Evolutionary conservation across 768 basidiomycete species (phyloP), one percentile per base, ranked within the genome.

Genomic region (Dioszegia aurantiaca): DNA sequence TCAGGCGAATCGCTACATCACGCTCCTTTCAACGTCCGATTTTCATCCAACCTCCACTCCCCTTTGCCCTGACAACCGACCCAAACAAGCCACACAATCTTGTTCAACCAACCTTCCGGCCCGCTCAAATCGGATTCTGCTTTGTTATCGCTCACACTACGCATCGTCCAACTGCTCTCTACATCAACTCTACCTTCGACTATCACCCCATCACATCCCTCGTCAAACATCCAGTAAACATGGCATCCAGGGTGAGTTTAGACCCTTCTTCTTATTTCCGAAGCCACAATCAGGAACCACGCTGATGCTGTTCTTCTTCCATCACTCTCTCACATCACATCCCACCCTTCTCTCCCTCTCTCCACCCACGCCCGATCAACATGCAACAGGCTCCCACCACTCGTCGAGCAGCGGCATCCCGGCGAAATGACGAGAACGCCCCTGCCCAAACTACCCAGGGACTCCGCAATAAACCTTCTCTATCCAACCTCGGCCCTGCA

Each of bases 371-470:
- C 45, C 39, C 40, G 14, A 19, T 19, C 42, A n/a, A 12, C 27
- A 33, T 56, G 40, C 42, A 45, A 47, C 46, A 46, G 36, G 37
- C 56, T 47, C 46, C 55, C 24, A 39, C 45, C 42, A 46, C 44
- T 44, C 44, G 65, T 39, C 59, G 70, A 55, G 68, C 70, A 37
- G 62, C 67, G 24, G 55, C 67, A 12, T 60, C 55, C 28, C 59
- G 69, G 19, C 55, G 56, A 8, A 72, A 65, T 52, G 75, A 77
- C 48, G 75, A 77, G 59, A 77, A 77, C 55, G 73, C 73, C 19
- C 61, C 61, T 11, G 28, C 46, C 33, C 42, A 30, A 26, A 24
- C 60, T 62, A 17, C 51, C 39, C 64, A 37, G 45, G 64, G 48
- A 28, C 67, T 43, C 45, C 60, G 55, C 16, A 66, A 59, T 31